Percentiles rank a stretch among this genome's conserved stretches.
phyloP scores from a whole-genome alignment of 495 filamentous ascomycete species.

The Evansstolkia leycettana region DNA sequence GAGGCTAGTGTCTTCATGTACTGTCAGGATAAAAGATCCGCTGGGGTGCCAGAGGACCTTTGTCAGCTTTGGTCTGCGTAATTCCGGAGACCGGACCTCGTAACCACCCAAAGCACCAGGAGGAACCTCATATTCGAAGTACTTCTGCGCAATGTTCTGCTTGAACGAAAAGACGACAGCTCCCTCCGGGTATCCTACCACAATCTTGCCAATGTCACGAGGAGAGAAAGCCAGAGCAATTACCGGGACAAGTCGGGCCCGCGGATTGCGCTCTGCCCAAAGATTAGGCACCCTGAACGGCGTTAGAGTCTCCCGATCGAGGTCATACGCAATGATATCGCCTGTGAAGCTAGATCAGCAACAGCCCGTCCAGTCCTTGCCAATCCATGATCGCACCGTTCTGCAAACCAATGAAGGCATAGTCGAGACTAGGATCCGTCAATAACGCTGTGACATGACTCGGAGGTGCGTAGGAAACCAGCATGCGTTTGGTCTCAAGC shows the following conservation, averaged over 20 bases:
- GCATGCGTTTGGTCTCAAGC: slow-evolving; percentile 45
- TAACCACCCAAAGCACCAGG: slow-evolving; percentile 82
- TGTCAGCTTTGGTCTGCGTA: slow-evolving; percentile 57
- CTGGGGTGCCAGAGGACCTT: slow-evolving; percentile 91
- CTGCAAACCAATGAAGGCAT: slow-evolving; percentile 67
- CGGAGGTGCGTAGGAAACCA: slow-evolving; percentile 57
- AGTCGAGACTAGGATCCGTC: slow-evolving; percentile 83
- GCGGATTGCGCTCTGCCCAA: slow-evolving; percentile 56
- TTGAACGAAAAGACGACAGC: slow-evolving; percentile 89
- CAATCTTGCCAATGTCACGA: slow-evolving; percentile 78
- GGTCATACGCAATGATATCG: slow-evolving; percentile 79
- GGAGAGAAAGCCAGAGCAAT: slow-evolving; percentile 79
- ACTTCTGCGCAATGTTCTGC: slow-evolving; percentile 62
- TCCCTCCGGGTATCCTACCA: slow-evolving; percentile 80
- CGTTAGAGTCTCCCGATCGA: slow-evolving; percentile 66
- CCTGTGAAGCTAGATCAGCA: slow-evolving; percentile 26
- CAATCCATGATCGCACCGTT: slow-evolving; percentile 37
- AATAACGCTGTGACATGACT: slow-evolving; percentile 56
- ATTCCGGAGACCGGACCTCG: slow-evolving; percentile 36
- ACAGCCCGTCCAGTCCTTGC: neutral
- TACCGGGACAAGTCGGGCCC: slow-evolving; percentile 43
- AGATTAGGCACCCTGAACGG: slow-evolving; percentile 73
- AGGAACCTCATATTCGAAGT: slow-evolving; percentile 72
- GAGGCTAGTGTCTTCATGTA: slow-evolving; percentile 78
- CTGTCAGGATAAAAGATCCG: slow-evolving; percentile 77